Evolutionary conservation across 176 grass and related monocot species (phyloP).

Genomic region (Guadua angustifolia): DNA sequence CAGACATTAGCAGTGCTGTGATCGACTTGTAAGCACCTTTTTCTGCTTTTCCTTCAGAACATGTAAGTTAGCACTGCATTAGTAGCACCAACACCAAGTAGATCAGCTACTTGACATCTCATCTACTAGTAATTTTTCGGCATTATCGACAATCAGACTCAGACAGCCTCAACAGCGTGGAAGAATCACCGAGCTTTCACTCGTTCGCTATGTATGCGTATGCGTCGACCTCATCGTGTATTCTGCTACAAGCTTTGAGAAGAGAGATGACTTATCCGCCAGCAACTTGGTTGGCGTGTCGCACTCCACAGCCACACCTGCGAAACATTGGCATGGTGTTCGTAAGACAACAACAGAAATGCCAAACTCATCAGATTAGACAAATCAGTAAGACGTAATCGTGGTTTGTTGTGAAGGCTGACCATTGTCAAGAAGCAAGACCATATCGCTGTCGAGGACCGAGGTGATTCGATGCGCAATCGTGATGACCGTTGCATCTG

Average conservation of each 20-base stretch:
- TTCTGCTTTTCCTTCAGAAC: neutral
- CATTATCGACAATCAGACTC: constrained; percentile 11
- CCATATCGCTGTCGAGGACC: constrained; percentile 38
- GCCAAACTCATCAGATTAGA: neutral
- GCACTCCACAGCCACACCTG: constrained; percentile 73
- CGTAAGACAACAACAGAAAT: neutral
- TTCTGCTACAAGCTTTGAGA: constrained; percentile 80
- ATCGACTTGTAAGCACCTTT: neutral
- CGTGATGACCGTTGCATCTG: constrained; percentile 21
- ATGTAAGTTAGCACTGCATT: neutral
- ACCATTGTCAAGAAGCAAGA: constrained; percentile 43
- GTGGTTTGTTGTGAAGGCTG: constrained; percentile 6
- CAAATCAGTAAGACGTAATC: neutral
- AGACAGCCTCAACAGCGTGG: neutral
- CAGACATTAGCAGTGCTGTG: neutral
- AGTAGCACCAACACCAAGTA: neutral
- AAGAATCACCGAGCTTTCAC: neutral
- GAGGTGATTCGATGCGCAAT: constrained; percentile 38
- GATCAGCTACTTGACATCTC: constrained; percentile 6
- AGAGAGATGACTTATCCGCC: constrained; percentile 70
- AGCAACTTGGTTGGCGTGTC: constrained; percentile 70
- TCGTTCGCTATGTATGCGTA: constrained; percentile 45
- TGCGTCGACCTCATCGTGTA: constrained; percentile 79
- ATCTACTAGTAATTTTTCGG: neutral
- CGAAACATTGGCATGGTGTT: neutral